Percentiles rank a stretch among this genome's conserved stretches.
These are phyloP conservation scores for Pseudonitzschia multiseries DNA, from an alignment of 108 stramenopile genomes.

Conservation along the genomic window DNA sequence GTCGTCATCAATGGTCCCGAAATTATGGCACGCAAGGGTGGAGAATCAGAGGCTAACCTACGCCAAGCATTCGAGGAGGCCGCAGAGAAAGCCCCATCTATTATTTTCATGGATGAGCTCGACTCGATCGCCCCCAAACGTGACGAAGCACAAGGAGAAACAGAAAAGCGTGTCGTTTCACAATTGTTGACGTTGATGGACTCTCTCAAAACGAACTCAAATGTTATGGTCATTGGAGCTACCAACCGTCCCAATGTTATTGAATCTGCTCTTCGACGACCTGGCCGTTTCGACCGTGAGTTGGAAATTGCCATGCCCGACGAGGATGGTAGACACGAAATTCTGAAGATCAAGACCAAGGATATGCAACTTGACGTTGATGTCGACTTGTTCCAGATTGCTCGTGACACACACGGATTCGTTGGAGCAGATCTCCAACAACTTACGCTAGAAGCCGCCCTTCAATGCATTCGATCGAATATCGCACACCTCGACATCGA, in stretches of 20 bases:
- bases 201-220: constrained; percentile 87
- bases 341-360: constrained; percentile 95
- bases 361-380: constrained; percentile 87
- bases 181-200: constrained; percentile 99
- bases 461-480: constrained; percentile 94
- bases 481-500: constrained; percentile 83
- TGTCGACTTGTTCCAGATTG: constrained; percentile 89
- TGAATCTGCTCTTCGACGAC: constrained; percentile 94
- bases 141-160: constrained; percentile 94
- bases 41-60: constrained; percentile 96
- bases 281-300: constrained; percentile 98
- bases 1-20: constrained; percentile 98
- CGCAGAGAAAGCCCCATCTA: constrained; percentile 85
- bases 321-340: constrained; percentile 94
- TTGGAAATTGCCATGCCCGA: constrained; percentile 98
- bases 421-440: constrained; percentile 98
- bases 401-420: constrained; percentile 96
- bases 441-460: constrained; percentile 93
- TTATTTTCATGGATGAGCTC: constrained; percentile 99
- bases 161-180: constrained; percentile 94
- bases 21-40: constrained; percentile 94
- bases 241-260: constrained; percentile 98
- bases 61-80: constrained; percentile 97
- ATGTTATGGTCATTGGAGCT: constrained; percentile 97
- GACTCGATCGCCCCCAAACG: constrained; percentile 98